Base-by-base conservation (phyloP, 116 monocot species). In the Iris pallida region DNA sequence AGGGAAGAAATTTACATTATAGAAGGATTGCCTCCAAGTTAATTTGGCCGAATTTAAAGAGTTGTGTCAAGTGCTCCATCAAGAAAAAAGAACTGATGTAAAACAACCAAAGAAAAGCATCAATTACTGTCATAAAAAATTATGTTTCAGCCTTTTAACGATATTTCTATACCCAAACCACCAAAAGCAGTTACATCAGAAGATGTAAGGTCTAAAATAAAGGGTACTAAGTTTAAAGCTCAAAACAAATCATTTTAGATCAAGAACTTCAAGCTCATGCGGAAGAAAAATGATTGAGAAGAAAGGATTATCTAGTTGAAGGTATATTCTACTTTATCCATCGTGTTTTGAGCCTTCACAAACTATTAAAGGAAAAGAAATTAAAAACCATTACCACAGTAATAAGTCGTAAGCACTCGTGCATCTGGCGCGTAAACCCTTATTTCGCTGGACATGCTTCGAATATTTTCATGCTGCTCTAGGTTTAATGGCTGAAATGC, bases 401-500 rank as follows among this genome's bases (percentile, higher is more conserved):
- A 98, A 63, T 98, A 98, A 80, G 93, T 98, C 0, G 98, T 98
- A 44, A 98, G 74, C 13, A 98, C 76, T 19, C 93, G 90, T 30
- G 90, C 93, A 90, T 98, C 90, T 54, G 88, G 85, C 59, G 98
- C 98, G 82, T 90, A 88, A 10, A 79, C 69, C 44, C 79, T 79
- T 77, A 98, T 86, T 62, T 98, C 90, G 57, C 80, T 79, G 42
- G 98, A 92, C 90, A 92, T 87, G 75, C 62, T 86, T 42, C 82
- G 72, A 66, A 98, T 90, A 45, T 76, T 64, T 15, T 86, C 88
- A 73, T 88, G 93, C 78, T 98, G 98, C n/a, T 90, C 98, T 61
- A 84, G 0, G 64, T 90, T 92, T 42, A 98, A 57, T 70, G 98
- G 93, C 98, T 98, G 84, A 41, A 81, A 80, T 46, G 43, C 66